Conservation (phyloP, 2,329 filamentous ascomycete species). For the Trichoderma afroharzianum region DNA sequence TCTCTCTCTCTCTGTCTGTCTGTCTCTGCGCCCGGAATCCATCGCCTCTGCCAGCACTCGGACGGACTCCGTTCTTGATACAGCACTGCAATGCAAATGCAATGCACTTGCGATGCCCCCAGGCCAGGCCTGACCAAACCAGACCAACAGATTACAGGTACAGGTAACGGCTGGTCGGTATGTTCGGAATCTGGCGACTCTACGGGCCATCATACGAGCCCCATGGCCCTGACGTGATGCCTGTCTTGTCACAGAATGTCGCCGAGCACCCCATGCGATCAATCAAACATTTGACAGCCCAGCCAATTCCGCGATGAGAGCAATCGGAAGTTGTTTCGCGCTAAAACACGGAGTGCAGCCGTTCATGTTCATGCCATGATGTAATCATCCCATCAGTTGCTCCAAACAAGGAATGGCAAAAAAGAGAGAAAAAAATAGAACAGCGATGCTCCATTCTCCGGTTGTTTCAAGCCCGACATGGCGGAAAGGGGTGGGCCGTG, state of each 20-base stretch:
- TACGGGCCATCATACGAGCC: neutral
- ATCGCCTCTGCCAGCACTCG: neutral
- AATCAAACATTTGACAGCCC: neutral
- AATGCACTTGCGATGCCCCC: neutral
- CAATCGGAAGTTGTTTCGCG: neutral
- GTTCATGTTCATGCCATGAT: conserved; percentile 1
- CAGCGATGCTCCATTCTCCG: neutral
- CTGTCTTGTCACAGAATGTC: neutral
- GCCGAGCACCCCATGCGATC: neutral
- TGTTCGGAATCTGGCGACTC: neutral
- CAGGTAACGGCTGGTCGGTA: neutral
- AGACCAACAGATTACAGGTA: neutral
- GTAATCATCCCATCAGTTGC: neutral
- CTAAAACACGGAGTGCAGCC: neutral
- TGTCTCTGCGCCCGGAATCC: neutral
- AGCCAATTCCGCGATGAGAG: neutral
- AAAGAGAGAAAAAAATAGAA: neutral
- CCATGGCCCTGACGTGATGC: neutral
- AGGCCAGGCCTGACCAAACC: neutral
- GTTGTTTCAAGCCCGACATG: neutral
- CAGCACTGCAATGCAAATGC: neutral
- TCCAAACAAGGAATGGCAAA: neutral
- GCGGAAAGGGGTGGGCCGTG: neutral
- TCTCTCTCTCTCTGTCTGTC: too few relatives aligned
- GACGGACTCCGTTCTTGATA: neutral